Evolutionary conservation across 768 basidiomycete genomes (phyloP).

Genomic region (Tricholoma furcatifolium): DNA sequence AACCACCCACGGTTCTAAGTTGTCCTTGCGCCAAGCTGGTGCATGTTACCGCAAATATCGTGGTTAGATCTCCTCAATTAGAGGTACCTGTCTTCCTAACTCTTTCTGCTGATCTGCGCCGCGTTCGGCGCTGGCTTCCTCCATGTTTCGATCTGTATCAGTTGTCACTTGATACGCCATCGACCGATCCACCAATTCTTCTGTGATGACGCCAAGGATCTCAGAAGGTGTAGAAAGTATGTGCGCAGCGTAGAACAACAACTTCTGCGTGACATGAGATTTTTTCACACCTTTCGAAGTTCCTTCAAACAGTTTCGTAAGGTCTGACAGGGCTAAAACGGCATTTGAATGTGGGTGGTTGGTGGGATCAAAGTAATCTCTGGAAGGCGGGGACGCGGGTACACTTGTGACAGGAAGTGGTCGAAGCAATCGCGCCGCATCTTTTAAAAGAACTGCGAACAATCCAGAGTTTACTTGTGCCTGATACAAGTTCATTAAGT

Average conservation of each 20-base stretch:
- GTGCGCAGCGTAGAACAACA: constrained; percentile 70
- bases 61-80: constrained; percentile 14
- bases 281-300: constrained; percentile 6
- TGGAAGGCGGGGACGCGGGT: constrained; percentile 8
- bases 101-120: not conserved
- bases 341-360: constrained; percentile 39
- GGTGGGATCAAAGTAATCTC: constrained; percentile 23
- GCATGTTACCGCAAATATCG: not conserved
- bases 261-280: constrained; percentile 54
- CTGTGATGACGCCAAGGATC: constrained; percentile 38
- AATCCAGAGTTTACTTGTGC: constrained; percentile 36
- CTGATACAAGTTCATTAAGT: constrained; percentile 20
- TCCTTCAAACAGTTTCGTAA: constrained; percentile 39
- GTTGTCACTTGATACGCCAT: constrained; percentile 23
- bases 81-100: not conserved
- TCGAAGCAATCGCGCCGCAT: constrained; percentile 51
- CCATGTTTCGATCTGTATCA: not conserved
- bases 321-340: constrained; percentile 56
- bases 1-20: not conserved
- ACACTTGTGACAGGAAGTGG: constrained; percentile 39
- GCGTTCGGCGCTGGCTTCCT: not conserved
- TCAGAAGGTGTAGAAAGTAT: constrained; percentile 46
- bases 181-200: constrained; percentile 34
- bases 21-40: too few species aligned
- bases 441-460: constrained; percentile 54